Evolutionary conservation across 495 filamentous ascomycete species (phyloP).

Genomic region (Aspergillus carlsbadensis): DNA sequence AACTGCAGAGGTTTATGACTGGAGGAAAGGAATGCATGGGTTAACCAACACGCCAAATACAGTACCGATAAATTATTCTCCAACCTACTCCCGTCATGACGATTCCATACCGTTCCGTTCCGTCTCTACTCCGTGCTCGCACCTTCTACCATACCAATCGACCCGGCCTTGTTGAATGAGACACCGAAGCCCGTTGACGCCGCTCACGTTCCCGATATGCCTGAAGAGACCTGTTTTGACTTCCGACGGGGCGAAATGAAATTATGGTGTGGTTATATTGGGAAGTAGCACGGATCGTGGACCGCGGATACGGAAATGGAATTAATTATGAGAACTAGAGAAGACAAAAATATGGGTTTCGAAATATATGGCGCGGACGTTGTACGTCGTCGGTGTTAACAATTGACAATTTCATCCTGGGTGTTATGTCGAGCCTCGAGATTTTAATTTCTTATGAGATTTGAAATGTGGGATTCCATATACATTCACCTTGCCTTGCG

Average conservation of each 20-base stretch:
- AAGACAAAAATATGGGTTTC: neutral
- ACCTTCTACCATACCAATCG: constrained; percentile 2
- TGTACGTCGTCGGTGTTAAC: constrained; percentile 22
- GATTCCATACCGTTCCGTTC: constrained; percentile 10
- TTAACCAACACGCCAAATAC: constrained; percentile 21
- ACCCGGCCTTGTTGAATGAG: constrained; percentile 10
- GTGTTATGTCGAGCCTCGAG: constrained; percentile 22
- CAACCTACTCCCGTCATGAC: constrained; percentile 40
- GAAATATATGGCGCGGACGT: constrained; percentile 18
- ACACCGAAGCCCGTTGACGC: constrained; percentile 1
- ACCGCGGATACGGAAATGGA: neutral
- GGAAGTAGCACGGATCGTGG: neutral
- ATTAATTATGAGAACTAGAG: constrained; percentile 7
- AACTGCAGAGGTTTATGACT: neutral
- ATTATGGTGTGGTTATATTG: neutral
- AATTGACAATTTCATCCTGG: constrained; percentile 16
- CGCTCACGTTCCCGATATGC: neutral
- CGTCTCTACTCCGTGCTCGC: constrained; percentile 19
- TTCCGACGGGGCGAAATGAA: constrained; percentile 14
- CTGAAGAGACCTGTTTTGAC: constrained; percentile 2
- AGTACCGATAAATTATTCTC: constrained; percentile 54
- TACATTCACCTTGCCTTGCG: no score
- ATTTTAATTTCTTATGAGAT: constrained; percentile 20
- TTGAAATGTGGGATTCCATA: constrained; percentile 35
- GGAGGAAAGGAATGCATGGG: neutral